Percentiles rank a stretch among this genome's conserved stretches.
These are phyloP conservation scores for Salix dunnii DNA, from an alignment of 345 rosid species.

Conservation along the genomic window DNA sequence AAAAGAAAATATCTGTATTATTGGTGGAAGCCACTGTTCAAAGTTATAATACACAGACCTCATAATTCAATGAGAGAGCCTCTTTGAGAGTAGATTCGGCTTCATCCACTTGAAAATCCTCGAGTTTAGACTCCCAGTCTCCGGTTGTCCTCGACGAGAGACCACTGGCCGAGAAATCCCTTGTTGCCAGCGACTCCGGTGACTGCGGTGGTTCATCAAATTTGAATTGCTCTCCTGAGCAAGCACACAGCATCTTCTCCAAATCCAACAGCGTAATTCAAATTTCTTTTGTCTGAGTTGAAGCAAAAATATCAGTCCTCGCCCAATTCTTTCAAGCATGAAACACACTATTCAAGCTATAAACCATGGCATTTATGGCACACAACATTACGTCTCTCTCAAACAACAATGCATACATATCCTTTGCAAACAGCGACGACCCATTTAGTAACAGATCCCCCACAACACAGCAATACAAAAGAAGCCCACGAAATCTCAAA, in stretches of 20 bases:
- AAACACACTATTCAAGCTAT: not conserved
- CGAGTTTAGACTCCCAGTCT: constrained; percentile 79
- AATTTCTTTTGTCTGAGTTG: not conserved
- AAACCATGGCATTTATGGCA: not conserved
- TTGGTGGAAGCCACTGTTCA: not conserved
- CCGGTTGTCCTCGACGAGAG: constrained; percentile 66
- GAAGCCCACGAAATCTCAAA: too few species aligned
- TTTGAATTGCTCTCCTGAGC: constrained; percentile 93
- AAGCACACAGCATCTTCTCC: constrained; percentile 81
- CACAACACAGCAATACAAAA: not conserved
- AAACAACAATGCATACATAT: not conserved
- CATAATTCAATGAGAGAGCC: constrained; percentile 95
- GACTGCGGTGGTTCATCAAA: constrained; percentile 84
- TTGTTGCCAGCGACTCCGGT: constrained; percentile 84
- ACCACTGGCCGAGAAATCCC: constrained; percentile 91
- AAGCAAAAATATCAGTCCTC: not conserved
- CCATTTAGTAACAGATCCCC: not conserved
- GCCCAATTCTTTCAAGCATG: not conserved
- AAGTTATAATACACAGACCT: constrained; percentile 39
- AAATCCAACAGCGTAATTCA: not conserved
- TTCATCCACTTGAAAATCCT: constrained; percentile 82
- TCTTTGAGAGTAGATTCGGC: constrained; percentile 93
- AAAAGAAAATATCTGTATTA: not conserved
- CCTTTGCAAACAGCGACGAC: not conserved
- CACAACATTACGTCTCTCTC: not conserved